Base-by-base conservation (phyloP, 139 green algal genomes). In the Prasinococcaceae sp. region DNA sequence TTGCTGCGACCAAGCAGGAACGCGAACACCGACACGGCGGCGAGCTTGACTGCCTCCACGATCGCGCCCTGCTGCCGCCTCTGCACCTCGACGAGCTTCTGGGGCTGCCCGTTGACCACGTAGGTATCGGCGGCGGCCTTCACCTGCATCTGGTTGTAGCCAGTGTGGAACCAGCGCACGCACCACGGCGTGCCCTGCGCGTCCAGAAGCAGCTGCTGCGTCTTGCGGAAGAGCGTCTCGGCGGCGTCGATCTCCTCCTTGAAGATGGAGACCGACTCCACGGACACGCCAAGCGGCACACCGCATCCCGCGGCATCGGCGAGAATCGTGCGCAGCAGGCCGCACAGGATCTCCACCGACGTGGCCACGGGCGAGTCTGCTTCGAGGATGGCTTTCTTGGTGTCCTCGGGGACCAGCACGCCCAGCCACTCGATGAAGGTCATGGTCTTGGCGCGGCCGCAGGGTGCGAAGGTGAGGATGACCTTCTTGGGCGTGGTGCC, bases 221-320 rank as follows among this genome's bases (percentile, higher is more conserved):
- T 43, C 4, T 16, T 24, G 20, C 49, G 30, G 43, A 67, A 60
- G 14, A 67, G 35, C 2, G 48, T 33, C 40, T 58, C 24, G 20
- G 50, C 37, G 33, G 59, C 49, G 44, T 60, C 41, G 16, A 61
- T 55, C 37, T 67, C 51, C n/a, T 67, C 48, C 44, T 60, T 60
- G 22, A 60, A 59, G 50, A 60, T 60, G 44, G 39, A 54, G 16
- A 63, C 55, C 6, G 35, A 51, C 48, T 63, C 55, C 20, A 63
- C 55, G 45, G 25, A 48, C 9, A 63, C 26, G 29, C 55, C 55
- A 1, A 63, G 46, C n/a, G 55, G 55, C 12, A 63, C 55, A 9
- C 45, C 45, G n/a, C 19, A 56, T 1, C 27, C 55, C 16, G 47
- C 42, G 6, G 55, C 55, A 32, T 63, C 45, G 3, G 47, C 36